Base-by-base conservation (phyloP, 129 eudicot species). In the Pseudognaphalium luteoalbum region DNA sequence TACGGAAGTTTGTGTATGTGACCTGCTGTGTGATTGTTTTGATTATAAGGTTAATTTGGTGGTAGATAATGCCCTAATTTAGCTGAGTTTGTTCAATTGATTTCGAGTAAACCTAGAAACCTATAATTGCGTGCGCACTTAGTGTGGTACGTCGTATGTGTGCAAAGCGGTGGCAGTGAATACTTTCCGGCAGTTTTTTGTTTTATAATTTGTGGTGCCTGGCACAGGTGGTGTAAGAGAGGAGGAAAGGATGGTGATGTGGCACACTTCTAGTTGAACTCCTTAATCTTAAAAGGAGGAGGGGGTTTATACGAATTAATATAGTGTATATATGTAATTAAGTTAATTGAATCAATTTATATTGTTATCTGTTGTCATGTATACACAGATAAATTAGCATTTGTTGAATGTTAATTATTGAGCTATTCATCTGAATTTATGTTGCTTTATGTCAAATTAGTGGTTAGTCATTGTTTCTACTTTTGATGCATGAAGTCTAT, bases 21-120 rank as follows among this genome's bases (percentile, higher is more conserved):
- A 1, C 63, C 92, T 25, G 1, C 20, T 54, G 66, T 19, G 50
- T 17, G 39, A 42, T 14, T 59, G 21, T 12, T 30, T 42, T 47
- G 2, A 33, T 62, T 71, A 47, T 15, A 47, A 47, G 66, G 16
- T 17, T 60, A 32, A 8, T 78, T 57, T 60, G 3, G 7, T 32
- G 63, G 4, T 71, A 22, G 72, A 71, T 71, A 63, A 52, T 52
- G 59, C 59, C 61, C 63, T 30, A 74, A 74, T 5, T 68, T 17
- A 74, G 79, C 79, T 39, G 68, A 51, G 22, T 2, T 72, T 17
- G 58, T 54, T 19, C 29, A 79, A 63, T 51, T 73, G 20, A 74
- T 73, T 66, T 51, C 17, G 50, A 50, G 20, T 37, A 28, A 63
- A 79, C 77, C 57, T 79, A 47, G 77, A 50, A 59, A 28, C 25